Base-by-base conservation (phyloP, 2,329 filamentous ascomycete species). In the Epichloe brachyelytri region DNA sequence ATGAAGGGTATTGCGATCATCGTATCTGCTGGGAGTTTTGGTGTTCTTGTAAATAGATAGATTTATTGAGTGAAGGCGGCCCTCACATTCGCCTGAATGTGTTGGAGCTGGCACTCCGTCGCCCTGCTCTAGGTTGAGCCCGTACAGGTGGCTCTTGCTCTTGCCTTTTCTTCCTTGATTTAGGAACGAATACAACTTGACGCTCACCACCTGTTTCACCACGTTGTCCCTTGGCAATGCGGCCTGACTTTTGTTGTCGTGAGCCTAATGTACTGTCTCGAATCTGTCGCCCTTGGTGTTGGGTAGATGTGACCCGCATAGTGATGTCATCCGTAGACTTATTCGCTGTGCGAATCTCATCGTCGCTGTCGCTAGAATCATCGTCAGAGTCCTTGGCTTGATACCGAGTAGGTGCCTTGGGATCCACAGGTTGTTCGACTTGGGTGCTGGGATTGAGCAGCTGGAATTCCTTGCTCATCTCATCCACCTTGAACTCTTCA, bases 401-500 rank as follows among this genome's bases (percentile, higher is more conserved):
- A 43, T 68, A 70, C 43, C 64, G 60, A 43, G 59, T 60, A 12
- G 64, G 61, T 44, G 62, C 63, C 57, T 77, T 61, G 48, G 63
- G 55, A 51, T 63, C 58, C 33, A 55, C 55, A 40, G 59, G 59
- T n/a, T 64, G 64, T 44, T 66, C 61, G 52, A 73, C 63, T n/a
- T 72, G 61, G 4, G 88, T 93, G 67, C 88, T 95, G 4, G 93
- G 88, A 64, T 98, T 98, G 68, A 95, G 82, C 44, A 84, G 77
- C 53, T 83, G 80, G 73, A 95, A 98, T 66, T 97, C 91, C 60
- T 82, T 77, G 56, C 85, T 94, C 39, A 72, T 84, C 70, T 98
- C 93, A 65, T 98, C 91, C 53, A 98, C 86, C 60, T 80, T 80
- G 67, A 95, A 97, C 52, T 95, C 90, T 60, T 90, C 85, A 65